Conservation (phyloP, 73 alveolate species). For the Tetrahymena thermophila region DNA sequence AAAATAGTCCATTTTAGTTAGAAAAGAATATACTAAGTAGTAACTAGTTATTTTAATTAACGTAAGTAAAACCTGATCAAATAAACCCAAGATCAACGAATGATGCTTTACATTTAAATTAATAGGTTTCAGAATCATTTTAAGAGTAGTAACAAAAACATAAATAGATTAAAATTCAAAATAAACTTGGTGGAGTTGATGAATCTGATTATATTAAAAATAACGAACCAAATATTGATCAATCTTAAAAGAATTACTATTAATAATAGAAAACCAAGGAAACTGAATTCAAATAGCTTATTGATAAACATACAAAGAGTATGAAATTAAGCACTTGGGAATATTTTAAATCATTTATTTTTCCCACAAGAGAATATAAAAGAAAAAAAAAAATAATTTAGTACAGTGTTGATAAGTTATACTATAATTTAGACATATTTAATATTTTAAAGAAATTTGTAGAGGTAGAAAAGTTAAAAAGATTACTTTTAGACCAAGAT, state of each 20-base stretch:
- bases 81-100: neutral
- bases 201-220: neutral
- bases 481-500: neutral
- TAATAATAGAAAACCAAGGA: neutral
- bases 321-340: neutral
- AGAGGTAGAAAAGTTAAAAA: constrained; percentile 35
- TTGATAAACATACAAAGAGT: neutral
- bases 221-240: neutral
- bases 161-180: too few relatives aligned
- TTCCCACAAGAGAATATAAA: neutral
- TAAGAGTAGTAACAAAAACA: too few relatives aligned
- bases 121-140: neutral
- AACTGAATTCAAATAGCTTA: neutral
- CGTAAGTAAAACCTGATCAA: too few relatives aligned
- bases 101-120: neutral
- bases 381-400: neutral
- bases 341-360: neutral
- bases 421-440: constrained; percentile 6
- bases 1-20: neutral
- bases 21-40: neutral
- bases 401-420: neutral
- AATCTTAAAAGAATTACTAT: neutral
- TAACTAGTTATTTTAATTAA: too few relatives aligned
- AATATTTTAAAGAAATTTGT: constrained; percentile 5
- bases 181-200: neutral